Evolutionary conservation across 2,329 filamentous ascomycete genomes (phyloP), one percentile per base, ranked within the genome.

Genomic region (Cryphonectria naterciae): DNA sequence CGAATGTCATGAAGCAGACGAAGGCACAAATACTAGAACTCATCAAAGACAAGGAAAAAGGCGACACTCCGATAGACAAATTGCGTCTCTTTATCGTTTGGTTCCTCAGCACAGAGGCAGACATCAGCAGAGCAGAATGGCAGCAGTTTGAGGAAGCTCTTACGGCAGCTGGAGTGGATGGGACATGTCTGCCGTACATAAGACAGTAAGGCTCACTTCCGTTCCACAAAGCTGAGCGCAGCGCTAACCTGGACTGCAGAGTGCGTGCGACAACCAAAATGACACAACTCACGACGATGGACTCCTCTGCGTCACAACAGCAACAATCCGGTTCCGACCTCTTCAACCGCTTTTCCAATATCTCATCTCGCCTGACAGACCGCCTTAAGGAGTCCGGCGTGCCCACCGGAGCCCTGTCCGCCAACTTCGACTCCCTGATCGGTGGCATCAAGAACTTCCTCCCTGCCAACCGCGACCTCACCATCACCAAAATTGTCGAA

Each of bases 381-480:
- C 92, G 94, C 35, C 92, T 99, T 79, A 97, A 97, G 79, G 95
- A 97, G 74, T 94, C 94, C 5, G 89, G 89, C 43, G 93, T 97
- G 25, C 89, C 95, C 0, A 87, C 87, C 8, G 86, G 85, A 41
- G 89, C 91, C 71, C 82, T 90, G 13, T 87, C 87, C 1, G 90
- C 90, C 68, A 98, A 98, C 79, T 93, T 99, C 77, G 96, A 98
- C 80, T 95, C 92, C 41, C 88, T 99, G 60, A 95, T 98, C 73
- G 95, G 94, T 7, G 95, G 95, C 60, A 95, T 99, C 78, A 99
- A 98, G 83, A 98, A 97, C 82, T 97, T 99, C 82, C 84, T 99
- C n/a, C 96, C 97, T 0, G 93, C 90, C 19, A 97, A 99, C 83
- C 94, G 95, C 76, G 97, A 99, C 78, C 88, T 98, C 13, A 98